These are phyloP conservation scores for Calonectria pauciramosa DNA, from an alignment of 2,329 filamentous ascomycete genomes.

Conservation along the genomic window DNA sequence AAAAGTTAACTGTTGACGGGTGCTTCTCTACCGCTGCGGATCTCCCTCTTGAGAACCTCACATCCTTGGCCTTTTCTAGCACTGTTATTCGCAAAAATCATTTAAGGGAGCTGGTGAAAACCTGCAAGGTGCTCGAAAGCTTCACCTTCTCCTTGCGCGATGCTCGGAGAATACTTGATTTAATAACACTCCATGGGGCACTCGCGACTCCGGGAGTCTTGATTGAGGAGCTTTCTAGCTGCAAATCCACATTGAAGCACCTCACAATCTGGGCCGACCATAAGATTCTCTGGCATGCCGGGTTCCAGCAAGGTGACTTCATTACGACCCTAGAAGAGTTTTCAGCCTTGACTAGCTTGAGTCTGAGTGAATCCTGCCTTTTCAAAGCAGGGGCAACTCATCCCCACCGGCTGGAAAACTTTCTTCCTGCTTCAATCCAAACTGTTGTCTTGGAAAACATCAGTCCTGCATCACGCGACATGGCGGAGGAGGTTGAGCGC, in stretches of 20 bases:
- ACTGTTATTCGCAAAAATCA: not conserved
- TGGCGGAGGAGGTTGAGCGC: not conserved
- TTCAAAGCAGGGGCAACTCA: not conserved
- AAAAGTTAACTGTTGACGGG: not conserved
- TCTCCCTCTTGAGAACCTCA: not conserved
- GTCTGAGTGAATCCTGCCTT: not conserved
- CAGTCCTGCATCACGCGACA: not conserved
- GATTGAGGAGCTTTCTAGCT: not conserved
- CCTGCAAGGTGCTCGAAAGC: not conserved
- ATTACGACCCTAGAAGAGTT: not conserved
- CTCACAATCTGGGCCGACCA: not conserved
- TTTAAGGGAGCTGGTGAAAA: not conserved
- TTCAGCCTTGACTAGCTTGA: not conserved
- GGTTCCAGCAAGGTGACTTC: not conserved
- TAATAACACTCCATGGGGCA: fast-evolving
- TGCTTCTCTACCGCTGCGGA: not conserved
- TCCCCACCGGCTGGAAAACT: not conserved
- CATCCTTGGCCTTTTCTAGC: not conserved
- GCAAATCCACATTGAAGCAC: not conserved
- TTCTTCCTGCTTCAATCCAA: not conserved
- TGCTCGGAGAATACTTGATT: not conserved
- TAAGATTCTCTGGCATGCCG: not conserved
- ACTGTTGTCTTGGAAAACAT: not conserved
- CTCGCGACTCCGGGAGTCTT: not conserved
- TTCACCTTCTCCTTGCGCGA: not conserved